Conservation (phyloP, 2,329 filamentous ascomycete genomes). For the Fusarium mexicanum region DNA sequence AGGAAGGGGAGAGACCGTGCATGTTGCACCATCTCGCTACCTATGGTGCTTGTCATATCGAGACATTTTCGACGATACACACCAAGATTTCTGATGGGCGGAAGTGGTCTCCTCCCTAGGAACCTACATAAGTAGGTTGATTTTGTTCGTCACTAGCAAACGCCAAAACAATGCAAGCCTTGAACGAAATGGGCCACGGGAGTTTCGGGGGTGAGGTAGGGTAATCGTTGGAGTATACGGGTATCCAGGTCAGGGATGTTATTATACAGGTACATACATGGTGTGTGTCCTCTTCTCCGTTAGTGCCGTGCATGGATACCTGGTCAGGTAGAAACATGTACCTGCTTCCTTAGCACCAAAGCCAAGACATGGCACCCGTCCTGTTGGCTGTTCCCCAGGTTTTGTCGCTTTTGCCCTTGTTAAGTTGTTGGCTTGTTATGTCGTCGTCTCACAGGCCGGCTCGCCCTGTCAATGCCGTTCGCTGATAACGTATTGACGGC, state of each 20-base stretch:
- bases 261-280: not conserved
- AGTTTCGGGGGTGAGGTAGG: constrained; percentile 13
- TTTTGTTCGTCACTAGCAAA: not conserved
- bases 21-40: constrained; percentile 12
- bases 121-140: not conserved
- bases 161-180: constrained; percentile 10
- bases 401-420: constrained; percentile 34
- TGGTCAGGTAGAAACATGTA: constrained; percentile 20
- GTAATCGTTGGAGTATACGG: constrained; percentile 9
- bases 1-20: constrained; percentile 20
- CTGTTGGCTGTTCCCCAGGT: constrained; percentile 40
- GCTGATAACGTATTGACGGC: constrained; percentile 1
- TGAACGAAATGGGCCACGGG: constrained; percentile 15
- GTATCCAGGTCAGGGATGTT: constrained; percentile 15
- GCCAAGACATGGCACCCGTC: constrained; percentile 39
- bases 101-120: not conserved
- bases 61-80: constrained; percentile 7
- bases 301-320: constrained; percentile 13
- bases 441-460: constrained; percentile 35
- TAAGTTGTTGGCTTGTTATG: not conserved
- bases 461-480: constrained; percentile 34
- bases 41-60: not conserved
- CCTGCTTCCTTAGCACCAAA: constrained; percentile 37
- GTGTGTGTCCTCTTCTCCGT: not conserved
- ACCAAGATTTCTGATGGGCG: constrained; percentile 10